Base-by-base conservation (phyloP, 768 basidiomycete genomes). In the Tylopilus subfusipes region DNA sequence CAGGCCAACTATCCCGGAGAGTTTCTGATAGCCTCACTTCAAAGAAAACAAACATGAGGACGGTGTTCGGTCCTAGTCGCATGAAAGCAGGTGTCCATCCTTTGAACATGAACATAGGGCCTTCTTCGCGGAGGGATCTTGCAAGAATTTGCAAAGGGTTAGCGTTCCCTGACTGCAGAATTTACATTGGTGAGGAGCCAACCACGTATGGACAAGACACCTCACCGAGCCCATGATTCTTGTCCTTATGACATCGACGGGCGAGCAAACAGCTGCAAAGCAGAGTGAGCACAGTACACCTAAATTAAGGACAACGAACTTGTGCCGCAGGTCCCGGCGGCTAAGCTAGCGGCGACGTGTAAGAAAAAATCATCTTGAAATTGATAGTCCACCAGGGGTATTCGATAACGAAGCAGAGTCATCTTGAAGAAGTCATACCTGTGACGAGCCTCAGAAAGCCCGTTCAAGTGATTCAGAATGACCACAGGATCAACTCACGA, bases 31-130 rank as follows among this genome's bases (percentile, higher is more conserved):
- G n/a, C 51, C 75, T 46, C 59, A 87, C 89, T 75, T 93, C 90
- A 58, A 86, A 86, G 72, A 91, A 90, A 45, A 93, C 85, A 69
- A 91, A 93, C 72, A 93, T 80, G 5, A 93, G 74, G 31, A 93
- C 77, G 2, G 91, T 93, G 66, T 92, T 91, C 2, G 90, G 90
- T 27, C 86, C 90, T 40, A 93, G 72, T 45, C 91, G 84, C 61
- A 88, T 82, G 71, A 91, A 93, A 9, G 91, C 88, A 3, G 91
- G 91, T 18, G 88, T 88, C 91, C 91, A 93, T 31, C 91, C 91
- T 68, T 89, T 92, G 72, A 93, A 89, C 50, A 93, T 74, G 67
- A 93, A 92, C 55, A 77, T 75, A 11, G 82, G 78, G 0, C 91
- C 91, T 75, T 93, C 91, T 62, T 85, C 77, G 38, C 78, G 79